Evolutionary conservation across 148 eudicot species (phyloP), one percentile per base, ranked within the genome.

Genomic region (Suaeda aralocaspica): DNA sequence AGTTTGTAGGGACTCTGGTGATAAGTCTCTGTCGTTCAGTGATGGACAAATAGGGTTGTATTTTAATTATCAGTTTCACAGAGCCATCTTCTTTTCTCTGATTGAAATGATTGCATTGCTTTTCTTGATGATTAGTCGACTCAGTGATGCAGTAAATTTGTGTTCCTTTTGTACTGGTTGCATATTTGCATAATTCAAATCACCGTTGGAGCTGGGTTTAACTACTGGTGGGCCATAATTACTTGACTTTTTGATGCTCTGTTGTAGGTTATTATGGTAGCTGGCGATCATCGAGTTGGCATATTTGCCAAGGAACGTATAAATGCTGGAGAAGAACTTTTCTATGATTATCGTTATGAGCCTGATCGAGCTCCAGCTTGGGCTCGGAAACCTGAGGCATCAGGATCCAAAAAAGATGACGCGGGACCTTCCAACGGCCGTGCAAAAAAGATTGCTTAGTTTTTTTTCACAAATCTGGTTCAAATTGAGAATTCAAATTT

Each of bases 261-360:
- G 72, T n/a, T n/a, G 68, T 83, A 93, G 98, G 98, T 94, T 28
- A 85, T 94, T 63, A 83, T 94, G 98, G 98, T 91, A 31, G 89
- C 89, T 21, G 98, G 98, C 66, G 98, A 94, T 86, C 98, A 94
- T 76, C 82, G 97, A 57, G 98, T 94, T n/a, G 98, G 98, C 36
- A 94, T 94, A 79, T 94, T 88, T 75, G 98, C 98, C 24, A 94
- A 94, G 68, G 96, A 94, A 76, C 76, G 89, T 51, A 94, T 94
- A 29, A 74, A 74, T 68, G 91, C 89, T 1, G 97, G 98, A 26
- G 97, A 91, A 79, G 98, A 94, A 68, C 87, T 94, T 9, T 94
- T 94, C 74, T 94, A 94, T 59, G 98, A 94, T 70, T 91, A 94
- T 55, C 92, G 97, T 41, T 94, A 94, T 45, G 92, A 86, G 71